A percentile compares a stretch with the other conserved stretches of the same genome.
Evolutionary conservation across 192 early-diverging fungal species (phyloP).

Genomic region (Umbelopsis isabellina): DNA sequence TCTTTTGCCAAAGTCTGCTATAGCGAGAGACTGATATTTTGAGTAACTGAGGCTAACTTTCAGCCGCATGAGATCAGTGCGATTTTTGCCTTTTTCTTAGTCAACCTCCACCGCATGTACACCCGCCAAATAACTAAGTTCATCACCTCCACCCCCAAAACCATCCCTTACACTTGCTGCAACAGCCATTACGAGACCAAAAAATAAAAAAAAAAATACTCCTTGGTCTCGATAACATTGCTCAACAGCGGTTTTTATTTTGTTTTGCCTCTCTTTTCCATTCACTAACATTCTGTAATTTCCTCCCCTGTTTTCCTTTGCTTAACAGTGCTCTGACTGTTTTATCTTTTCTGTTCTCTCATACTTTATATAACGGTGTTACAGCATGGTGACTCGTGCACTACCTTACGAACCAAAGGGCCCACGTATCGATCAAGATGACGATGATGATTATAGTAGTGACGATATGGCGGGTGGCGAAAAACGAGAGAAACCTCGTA

Average conservation of each 20-base stretch:
- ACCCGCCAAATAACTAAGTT: constrained; percentile 17
- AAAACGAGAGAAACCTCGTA: constrained; percentile 25
- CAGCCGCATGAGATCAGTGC: not conserved
- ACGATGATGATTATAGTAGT: constrained; percentile 12
- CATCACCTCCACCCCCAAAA: constrained; percentile 7
- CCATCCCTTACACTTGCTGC: constrained; percentile 17
- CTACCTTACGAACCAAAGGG: constrained; percentile 16
- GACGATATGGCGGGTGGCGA: not conserved
- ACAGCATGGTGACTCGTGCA: constrained; percentile 16
- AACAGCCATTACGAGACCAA: constrained; percentile 4
- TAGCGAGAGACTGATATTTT: not conserved
- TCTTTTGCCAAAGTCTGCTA: no score
- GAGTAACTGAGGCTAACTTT: not conserved
- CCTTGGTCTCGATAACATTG: constrained; percentile 19
- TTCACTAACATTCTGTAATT: constrained; percentile 1
- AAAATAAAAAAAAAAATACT: constrained; percentile 7
- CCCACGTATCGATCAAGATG: constrained; percentile 15
- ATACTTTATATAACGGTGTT: not conserved
- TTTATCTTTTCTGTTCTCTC: not conserved
- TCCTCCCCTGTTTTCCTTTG: not conserved
- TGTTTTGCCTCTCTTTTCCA: not conserved
- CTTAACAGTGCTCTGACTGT: not conserved
- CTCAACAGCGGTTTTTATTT: not conserved
- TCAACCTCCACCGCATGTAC: constrained; percentile 16
- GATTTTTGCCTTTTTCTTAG: not conserved